Base-by-base conservation (phyloP, 495 filamentous ascomycete species). In the Penicillium soppii region DNA sequence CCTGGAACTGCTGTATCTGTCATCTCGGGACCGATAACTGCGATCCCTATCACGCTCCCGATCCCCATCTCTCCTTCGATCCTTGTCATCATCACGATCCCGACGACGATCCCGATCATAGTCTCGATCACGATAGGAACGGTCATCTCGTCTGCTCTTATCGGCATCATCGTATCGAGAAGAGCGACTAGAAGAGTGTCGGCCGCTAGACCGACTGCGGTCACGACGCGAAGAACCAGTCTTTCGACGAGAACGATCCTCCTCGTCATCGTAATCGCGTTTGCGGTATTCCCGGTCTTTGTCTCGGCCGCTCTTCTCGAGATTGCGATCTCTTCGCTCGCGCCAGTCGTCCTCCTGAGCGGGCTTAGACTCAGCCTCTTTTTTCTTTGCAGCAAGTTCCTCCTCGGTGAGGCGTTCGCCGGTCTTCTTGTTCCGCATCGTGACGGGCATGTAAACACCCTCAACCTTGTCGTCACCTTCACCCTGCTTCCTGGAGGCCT, bases 391-490 rank as follows among this genome's bases (percentile, higher is more conserved):
- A 52, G 78, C 71, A 15, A 84, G 60, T 53, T 86, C 84, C 49
- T 82, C 81, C 54, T 86, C 82, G 5, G 82, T 87, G 19, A 88
- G 69, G 43, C 75, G 67, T 71, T 87, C 80, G 20, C 86, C 86
- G 0, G 86, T 90, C 55, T 71, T 75, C 49, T 79, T 82, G 62
- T 88, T 86, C 43, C 74, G 72, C 76, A 88, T 72, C 25, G 84
- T 69, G 4, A 90, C 77, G 0, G 86, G 86, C 68, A 80, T 85
- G 56, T 89, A 89, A 3, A 77, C 70, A 38, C 79, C 75, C 47
- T 84, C 79, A 13, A 68, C 71, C 27, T 63, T 71, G 1, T 56
- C 51, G 22, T 62, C 54, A 3, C 71, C 61, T 49, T 73, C 66
- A 20, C 70, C 75, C 44, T 70, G 66, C 52, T 79, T 80, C 47